Evolutionary conservation across 352 stramenopile species (phyloP).

Genomic region (Sclerospora graminicola): DNA sequence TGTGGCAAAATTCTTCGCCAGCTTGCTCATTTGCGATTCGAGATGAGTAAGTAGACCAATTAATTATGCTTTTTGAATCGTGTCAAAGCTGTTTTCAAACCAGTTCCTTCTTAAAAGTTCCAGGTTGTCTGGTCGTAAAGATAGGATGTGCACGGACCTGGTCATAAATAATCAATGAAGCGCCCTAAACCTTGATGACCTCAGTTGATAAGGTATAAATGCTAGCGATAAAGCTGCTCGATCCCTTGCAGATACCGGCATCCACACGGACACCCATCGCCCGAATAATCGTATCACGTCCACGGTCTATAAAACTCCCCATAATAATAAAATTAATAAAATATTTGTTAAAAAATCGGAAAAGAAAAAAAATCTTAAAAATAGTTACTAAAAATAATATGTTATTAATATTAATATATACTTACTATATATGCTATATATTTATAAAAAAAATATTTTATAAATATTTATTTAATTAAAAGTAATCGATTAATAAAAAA

Average conservation of each 20-base stretch:
- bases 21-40: constrained; percentile 94
- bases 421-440: too few relatives aligned
- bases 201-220: constrained; percentile 96
- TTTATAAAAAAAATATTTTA: too few relatives aligned
- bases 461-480: too few relatives aligned
- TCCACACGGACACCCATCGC: constrained; percentile 96
- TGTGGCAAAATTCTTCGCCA: constrained; percentile 96
- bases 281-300: constrained; percentile 91
- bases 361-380: too few relatives aligned
- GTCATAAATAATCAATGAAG: constrained; percentile 96
- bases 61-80: constrained; percentile 82
- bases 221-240: constrained; percentile 95
- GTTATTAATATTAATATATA: too few relatives aligned
- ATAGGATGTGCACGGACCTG: constrained; percentile 96
- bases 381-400: too few relatives aligned
- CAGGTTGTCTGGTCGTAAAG: constrained; percentile 92
- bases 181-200: constrained; percentile 96
- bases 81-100: constrained; percentile 86
- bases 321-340: too few relatives aligned
- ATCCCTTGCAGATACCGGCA: constrained; percentile 94
- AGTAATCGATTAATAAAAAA: too few relatives aligned
- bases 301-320: constrained; percentile 92
- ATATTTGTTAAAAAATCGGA: too few relatives aligned
- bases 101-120: constrained; percentile 90
- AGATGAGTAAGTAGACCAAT: constrained; percentile 91